Conservation (phyloP, 1,139 yeast genomes). For the Insectozyma bohioensis region DNA sequence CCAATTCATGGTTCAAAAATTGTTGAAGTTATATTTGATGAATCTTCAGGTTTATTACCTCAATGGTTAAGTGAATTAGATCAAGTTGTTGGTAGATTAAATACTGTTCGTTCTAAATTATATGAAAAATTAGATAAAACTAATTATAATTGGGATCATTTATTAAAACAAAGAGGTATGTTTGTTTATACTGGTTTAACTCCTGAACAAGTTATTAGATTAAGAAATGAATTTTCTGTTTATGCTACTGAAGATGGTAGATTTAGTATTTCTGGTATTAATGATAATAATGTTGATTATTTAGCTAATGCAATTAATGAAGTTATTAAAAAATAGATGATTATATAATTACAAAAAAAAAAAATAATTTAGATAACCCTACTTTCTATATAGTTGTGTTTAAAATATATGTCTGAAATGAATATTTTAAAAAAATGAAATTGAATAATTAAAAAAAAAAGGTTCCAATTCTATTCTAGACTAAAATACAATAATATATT, state of each 20-base stretch:
- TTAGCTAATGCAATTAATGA: conserved; percentile 74
- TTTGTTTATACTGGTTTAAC: conserved; percentile 87
- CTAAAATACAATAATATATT: too few relatives aligned
- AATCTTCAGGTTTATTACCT: conserved; percentile 46
- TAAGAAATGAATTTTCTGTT: conserved; percentile 72
- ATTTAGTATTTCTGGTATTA: conserved; percentile 88
- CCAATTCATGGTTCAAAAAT: conserved; percentile 93
- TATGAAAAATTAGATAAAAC: conserved; percentile 54
- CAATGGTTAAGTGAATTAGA: conserved; percentile 82
- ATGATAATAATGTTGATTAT: conserved; percentile 75
- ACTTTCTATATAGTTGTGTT: too few relatives aligned
- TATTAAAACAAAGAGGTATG: conserved; percentile 93
- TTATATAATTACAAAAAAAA: background rate
- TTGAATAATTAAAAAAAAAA: too few relatives aligned
- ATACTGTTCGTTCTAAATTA: conserved; percentile 68
- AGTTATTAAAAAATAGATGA: conserved; percentile 34
- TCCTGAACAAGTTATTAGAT: conserved; percentile 64
- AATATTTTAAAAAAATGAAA: too few relatives aligned
- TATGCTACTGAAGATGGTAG: conserved; percentile 90
- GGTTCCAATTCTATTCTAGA: too few relatives aligned
- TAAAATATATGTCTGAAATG: too few relatives aligned
- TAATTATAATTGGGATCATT: conserved; percentile 79
- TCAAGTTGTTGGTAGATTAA: conserved; percentile 75
- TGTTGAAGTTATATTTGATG: conserved; percentile 71
- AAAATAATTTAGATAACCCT: too few relatives aligned